A percentile compares a stretch with the other conserved stretches of the same genome.
These are phyloP conservation scores for Santalum album DNA, from an alignment of 164 flowering plant genomes.

Conservation along the genomic window DNA sequence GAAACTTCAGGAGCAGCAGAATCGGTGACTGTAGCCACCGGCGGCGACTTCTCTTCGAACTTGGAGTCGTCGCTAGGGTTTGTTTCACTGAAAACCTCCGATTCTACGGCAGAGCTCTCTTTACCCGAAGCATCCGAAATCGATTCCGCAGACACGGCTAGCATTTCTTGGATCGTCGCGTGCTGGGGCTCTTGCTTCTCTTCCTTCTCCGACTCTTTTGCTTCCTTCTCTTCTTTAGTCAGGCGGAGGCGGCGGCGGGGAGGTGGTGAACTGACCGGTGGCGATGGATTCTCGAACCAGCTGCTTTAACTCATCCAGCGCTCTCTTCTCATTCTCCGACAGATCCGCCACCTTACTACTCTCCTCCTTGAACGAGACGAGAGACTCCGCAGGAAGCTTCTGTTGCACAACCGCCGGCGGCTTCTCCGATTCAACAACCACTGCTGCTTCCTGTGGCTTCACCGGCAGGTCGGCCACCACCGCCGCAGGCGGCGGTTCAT, in stretches of 20 bases:
- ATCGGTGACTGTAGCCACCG: no score
- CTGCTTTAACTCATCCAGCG: slow-evolving; percentile 34
- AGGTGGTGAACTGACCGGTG: slow-evolving; percentile 9
- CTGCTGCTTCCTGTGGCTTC: neutral
- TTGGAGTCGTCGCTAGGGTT: no score
- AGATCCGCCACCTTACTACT: slow-evolving; percentile 43
- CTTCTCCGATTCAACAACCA: slow-evolving; percentile 7
- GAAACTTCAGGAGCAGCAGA: no score
- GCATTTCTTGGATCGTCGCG: neutral
- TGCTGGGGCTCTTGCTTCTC: neutral
- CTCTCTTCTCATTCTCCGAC: slow-evolving; percentile 30
- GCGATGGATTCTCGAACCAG: slow-evolving; percentile 30
- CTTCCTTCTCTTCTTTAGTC: neutral
- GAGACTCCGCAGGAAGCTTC: slow-evolving; percentile 26
- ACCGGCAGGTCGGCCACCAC: neutral
- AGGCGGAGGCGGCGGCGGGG: slow-evolving; percentile 4
- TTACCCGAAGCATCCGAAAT: slow-evolving; percentile 3
- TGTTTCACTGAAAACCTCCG: no score
- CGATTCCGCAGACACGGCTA: slow-evolving; percentile 8
- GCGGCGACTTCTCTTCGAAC: no score
- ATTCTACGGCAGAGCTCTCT: no score
- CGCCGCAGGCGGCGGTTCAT: slow-evolving; percentile 8
- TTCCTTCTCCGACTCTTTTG: neutral
- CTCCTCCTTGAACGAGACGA: slow-evolving; percentile 49
- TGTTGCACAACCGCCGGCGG: slow-evolving; percentile 6